Conservation (phyloP, 768 basidiomycete species). For the Leccinum rimulosum region DNA sequence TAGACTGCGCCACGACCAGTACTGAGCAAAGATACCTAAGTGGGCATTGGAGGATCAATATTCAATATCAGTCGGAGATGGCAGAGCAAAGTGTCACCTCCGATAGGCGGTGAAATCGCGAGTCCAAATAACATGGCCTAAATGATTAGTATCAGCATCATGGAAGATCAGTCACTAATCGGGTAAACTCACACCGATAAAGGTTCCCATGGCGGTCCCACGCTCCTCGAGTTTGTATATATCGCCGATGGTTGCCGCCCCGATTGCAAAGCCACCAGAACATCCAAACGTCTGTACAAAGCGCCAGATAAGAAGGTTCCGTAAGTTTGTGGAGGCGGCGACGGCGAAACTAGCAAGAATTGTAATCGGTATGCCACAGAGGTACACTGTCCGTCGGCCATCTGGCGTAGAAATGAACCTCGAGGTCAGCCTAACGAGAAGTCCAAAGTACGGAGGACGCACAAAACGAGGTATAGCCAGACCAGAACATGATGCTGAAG, state of each 20-base stretch:
- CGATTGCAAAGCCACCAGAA: conserved; percentile 54
- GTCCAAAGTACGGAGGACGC: neutral
- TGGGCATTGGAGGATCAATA: neutral
- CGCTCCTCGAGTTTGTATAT: conserved; percentile 65
- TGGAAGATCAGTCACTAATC: neutral
- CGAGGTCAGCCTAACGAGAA: neutral
- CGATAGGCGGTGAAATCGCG: conserved; percentile 56
- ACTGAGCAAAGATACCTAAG: conserved; percentile 51
- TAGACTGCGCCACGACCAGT: conserved; percentile 64
- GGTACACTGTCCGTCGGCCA: conserved; percentile 61
- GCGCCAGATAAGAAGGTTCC: conserved; percentile 55
- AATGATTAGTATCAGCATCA: neutral
- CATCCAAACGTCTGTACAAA: conserved; percentile 66
- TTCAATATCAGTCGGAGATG: neutral
- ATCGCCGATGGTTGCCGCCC: conserved; percentile 60
- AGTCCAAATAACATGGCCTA: conserved; percentile 55
- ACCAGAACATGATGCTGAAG: conserved; percentile 49
- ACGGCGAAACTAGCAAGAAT: conserved; percentile 61
- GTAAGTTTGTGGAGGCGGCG: conserved; percentile 41
- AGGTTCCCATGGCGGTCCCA: conserved; percentile 57
- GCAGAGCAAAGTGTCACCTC: conserved; percentile 36
- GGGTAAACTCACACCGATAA: conserved; percentile 43
- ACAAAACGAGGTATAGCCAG: conserved; percentile 50
- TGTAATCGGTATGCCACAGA: conserved; percentile 57
- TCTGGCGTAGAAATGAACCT: conserved; percentile 37